These are phyloP conservation scores for Cercophora scortea DNA, from an alignment of 495 filamentous ascomycete genomes.

Conservation along the genomic window DNA sequence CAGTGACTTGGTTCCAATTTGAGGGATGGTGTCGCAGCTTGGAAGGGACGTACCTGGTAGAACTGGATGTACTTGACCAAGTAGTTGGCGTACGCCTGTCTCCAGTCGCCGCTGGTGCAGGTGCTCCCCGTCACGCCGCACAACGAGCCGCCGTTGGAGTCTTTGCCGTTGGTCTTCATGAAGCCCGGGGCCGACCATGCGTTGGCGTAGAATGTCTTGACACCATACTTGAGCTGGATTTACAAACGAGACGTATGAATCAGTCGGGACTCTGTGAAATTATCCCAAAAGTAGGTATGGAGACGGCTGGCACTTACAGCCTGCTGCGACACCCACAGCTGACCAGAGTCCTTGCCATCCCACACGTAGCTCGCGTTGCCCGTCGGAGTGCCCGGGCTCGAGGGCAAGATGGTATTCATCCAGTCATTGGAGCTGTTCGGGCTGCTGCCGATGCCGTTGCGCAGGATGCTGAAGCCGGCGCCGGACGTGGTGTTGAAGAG, in stretches of 20 bases:
- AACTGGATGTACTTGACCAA: conserved; percentile 44
- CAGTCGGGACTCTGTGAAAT: no score
- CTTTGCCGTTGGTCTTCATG: conserved; percentile 47
- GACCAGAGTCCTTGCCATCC: conserved; percentile 30
- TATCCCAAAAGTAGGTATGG: no score
- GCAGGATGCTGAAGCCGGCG: conserved; percentile 46
- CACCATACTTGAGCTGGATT: conserved; percentile 23
- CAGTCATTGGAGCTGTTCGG: conserved; percentile 13
- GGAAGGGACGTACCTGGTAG: conserved; percentile 25
- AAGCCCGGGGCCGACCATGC: conserved; percentile 50
- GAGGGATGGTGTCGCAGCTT: no score
- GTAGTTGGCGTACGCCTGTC: conserved; percentile 48
- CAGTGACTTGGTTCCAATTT: not conserved
- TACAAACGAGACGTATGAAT: no score
- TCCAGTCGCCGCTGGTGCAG: conserved; percentile 46
- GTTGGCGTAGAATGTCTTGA: conserved; percentile 42
- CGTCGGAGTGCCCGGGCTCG: conserved; percentile 27
- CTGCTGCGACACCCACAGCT: conserved; percentile 43
- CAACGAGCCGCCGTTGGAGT: conserved; percentile 34
- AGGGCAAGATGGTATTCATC: conserved; percentile 33
- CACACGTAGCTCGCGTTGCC: conserved; percentile 5
- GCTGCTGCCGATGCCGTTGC: conserved; percentile 36
- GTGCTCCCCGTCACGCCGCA: conserved; percentile 40
- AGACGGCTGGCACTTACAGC: conserved; percentile 18
- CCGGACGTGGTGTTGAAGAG: conserved; percentile 40